Base-by-base conservation (phyloP, 2,329 filamentous ascomycete species). In the Penicillium sp. region DNA sequence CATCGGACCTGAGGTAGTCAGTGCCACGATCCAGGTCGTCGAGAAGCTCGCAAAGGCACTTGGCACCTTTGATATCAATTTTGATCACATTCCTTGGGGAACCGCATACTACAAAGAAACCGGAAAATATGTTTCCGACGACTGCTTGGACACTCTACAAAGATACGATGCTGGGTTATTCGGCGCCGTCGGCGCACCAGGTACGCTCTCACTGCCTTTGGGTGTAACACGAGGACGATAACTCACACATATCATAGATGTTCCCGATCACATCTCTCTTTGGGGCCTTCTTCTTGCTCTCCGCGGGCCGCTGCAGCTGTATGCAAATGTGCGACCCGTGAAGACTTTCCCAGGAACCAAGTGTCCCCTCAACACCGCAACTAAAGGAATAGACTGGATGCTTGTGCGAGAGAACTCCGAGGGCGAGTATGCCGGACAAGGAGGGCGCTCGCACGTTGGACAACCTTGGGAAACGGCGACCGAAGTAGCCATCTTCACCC, bases 1-100 rank as follows among this genome's bases (percentile, higher is more conserved):
- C 24, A 87, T 88, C 47, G 84, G 85, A 27, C 77, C 78, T 2
- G 84, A 88, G 67, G 84, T 88, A n/a, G 78, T 87, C 31, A 74
- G 78, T 27, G 83, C 83, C 2, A 80, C 83, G 3, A 75, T 79
- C 8, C 65, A 77, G 60, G 77, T 77, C 16, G 63, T 82, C 14
- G 69, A 75, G 53, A 77, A 74, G 45, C 71, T 83, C 21, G 71
- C 77, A n/a, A 61, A 71, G 22, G 68, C 69, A 5, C 67, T 77
- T 5, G 73, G 72, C 18, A 76, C 69, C 22, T 83, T 81, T 61
- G 57, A 72, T 8, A 78, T 83, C 55, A 74, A 81, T 11, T 83
- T 82, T 60, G 77, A 71, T 1, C 75, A 77, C 53, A 79, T 81
- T 58, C 63, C 65, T 14, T 72, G 70, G 70, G 68, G 69, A 24